Percentiles rank a stretch among this genome's conserved stretches.
Evolutionary conservation across 768 basidiomycete genomes (phyloP).

Genomic region (Mycena amicta): DNA sequence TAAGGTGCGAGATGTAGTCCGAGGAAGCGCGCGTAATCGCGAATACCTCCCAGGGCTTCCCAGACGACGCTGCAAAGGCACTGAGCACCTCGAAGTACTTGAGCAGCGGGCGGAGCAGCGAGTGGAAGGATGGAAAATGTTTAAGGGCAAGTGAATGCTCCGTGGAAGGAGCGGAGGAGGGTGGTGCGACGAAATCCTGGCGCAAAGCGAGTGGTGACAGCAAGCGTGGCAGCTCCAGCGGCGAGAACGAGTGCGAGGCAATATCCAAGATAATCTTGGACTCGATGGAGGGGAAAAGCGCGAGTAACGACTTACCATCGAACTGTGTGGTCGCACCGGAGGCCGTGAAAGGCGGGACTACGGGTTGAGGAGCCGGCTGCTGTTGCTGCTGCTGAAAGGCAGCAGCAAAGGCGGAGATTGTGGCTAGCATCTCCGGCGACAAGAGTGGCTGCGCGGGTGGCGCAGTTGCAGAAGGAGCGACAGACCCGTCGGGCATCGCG

Average conservation of each 20-base stretch:
- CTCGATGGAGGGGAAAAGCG: conserved; percentile 8
- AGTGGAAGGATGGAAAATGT: conserved; percentile 8
- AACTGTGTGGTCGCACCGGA: conserved; percentile 8
- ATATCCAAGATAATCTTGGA: conserved; percentile 9
- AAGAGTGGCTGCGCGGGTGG: not conserved
- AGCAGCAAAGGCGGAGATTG: conserved; percentile 3
- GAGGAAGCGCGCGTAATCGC: conserved; percentile 4
- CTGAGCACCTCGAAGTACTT: conserved; percentile 7
- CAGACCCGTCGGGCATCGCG: not conserved
- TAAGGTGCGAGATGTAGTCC: conserved; percentile 15
- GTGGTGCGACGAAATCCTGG: conserved; percentile 1
- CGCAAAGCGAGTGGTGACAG: conserved; percentile 12
- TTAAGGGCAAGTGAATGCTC: conserved; percentile 6
- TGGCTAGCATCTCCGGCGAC: conserved; percentile 5
- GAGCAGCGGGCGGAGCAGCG: conserved; percentile 6
- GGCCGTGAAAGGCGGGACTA: conserved; percentile 12
- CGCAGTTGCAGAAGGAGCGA: not conserved
- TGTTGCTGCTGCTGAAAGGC: conserved; percentile 1
- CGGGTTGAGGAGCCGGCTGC: conserved; percentile 3
- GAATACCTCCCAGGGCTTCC: conserved; percentile 14
- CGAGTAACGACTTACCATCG: conserved; percentile 12
- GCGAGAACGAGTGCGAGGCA: conserved; percentile 5
- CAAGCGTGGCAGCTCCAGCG: conserved; percentile 11
- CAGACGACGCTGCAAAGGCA: conserved; percentile 10
- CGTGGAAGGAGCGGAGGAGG: conserved; percentile 2